Evolutionary conservation across 192 early-diverging fungal species (phyloP).

Genomic region (Powellomyces hirtus): DNA sequence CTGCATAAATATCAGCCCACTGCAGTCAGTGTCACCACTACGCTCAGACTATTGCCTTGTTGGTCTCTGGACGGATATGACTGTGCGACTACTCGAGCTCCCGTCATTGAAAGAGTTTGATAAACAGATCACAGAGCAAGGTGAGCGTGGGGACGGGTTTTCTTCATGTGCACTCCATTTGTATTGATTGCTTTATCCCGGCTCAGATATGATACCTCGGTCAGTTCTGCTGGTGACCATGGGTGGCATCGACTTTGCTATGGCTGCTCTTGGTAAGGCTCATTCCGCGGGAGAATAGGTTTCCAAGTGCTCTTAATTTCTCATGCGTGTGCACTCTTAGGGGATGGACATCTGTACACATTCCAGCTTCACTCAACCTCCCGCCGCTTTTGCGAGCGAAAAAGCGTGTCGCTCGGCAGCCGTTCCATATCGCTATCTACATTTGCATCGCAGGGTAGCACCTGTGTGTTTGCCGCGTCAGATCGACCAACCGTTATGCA

Average conservation of each 20-base stretch:
- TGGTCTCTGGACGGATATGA: conserved; percentile 71
- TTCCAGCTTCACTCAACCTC: conserved; percentile 53
- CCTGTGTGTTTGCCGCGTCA: conserved; percentile 74
- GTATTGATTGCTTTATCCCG: background rate
- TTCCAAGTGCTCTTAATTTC: too few relatives aligned
- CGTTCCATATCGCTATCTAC: conserved; percentile 65
- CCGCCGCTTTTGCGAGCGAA: conserved; percentile 44
- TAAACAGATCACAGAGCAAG: conserved; percentile 47
- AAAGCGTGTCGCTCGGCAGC: conserved; percentile 72
- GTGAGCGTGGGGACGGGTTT: background rate
- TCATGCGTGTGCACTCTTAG: too few relatives aligned
- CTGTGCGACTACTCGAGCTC: conserved; percentile 59
- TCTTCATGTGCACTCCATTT: background rate
- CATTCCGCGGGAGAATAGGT: too few relatives aligned
- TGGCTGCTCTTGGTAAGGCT: conserved; percentile 73
- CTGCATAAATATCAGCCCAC: conserved; percentile 66
- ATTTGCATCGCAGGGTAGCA: conserved; percentile 40
- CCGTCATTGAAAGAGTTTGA: conserved; percentile 51
- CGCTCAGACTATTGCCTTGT: conserved; percentile 46
- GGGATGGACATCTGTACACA: conserved; percentile 82
- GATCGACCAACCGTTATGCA: conserved; percentile 83
- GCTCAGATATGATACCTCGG: conserved; percentile 57
- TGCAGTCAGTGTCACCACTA: conserved; percentile 24
- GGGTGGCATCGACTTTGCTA: conserved; percentile 64
- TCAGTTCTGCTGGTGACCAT: conserved; percentile 59